Base-by-base conservation (phyloP, 2,329 filamentous ascomycete species). In the Penicillium hesseltinei region DNA sequence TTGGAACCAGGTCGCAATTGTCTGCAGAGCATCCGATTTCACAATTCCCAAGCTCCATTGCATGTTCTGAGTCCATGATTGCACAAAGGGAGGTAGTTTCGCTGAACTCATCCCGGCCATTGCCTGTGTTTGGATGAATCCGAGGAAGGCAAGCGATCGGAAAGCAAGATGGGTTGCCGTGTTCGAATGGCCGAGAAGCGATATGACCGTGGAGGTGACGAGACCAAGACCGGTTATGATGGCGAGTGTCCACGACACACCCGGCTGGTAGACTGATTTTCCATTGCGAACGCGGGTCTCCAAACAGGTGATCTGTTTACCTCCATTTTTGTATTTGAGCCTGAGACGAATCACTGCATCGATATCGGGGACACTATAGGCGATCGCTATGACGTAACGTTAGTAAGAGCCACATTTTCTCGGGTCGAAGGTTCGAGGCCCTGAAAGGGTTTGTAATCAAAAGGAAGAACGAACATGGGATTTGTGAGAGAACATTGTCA, bases 41-140 rank as follows among this genome's bases (percentile, higher is more conserved):
- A 97, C 95, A 68, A 97, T 91, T 66, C 93, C 93, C 90, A 97
- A 92, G 69, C 89, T 94, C 93, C 93, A 97, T 73, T 95, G 89
- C 78, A 97, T 97, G 76, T 97, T 92, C 77, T 97, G 92, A 2
- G 92, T 96, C 93, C 93, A 97, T 0, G 92, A 84, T 67, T 90
- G 84, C 51, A 95, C 93, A 58, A 96, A 90, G 0, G 93, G 93
- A 5, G 93, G 93, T 49, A 96, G 82, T 43, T 82, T 80, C 13
- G 96, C 87, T 15, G 88, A 84, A 51, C 88, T 90, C 75, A 96
- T 87, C 61, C 92, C 92, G 66, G 95, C 81, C 76, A 97, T 91
- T 29, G 93, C 92, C 77, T 96, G 92, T 7, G 90, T 87, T 76
- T 97, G 93, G 81, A 97, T 96, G 76, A 94, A 97, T 59, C 89